Conservation (phyloP, 768 basidiomycete species). For the Mycena maculata region DNA sequence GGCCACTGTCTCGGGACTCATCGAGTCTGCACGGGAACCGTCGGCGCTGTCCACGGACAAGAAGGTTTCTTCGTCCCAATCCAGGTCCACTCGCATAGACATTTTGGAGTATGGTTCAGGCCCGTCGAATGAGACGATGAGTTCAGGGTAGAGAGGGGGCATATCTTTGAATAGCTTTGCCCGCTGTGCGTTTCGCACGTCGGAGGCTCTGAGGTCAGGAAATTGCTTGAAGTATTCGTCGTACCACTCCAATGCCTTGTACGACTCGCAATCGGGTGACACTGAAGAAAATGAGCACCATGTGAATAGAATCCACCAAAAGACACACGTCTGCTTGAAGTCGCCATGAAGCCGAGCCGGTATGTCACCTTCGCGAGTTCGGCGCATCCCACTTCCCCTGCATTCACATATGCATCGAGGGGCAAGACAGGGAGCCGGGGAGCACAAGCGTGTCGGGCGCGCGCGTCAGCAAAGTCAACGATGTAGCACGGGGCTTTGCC, state of each 20-base stretch:
- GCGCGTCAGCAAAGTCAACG: conserved; percentile 7
- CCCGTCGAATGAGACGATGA: not conserved
- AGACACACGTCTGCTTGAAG: not conserved
- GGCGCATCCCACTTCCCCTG: not conserved
- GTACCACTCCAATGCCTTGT: not conserved
- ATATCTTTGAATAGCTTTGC: not conserved
- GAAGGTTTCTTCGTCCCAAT: not conserved
- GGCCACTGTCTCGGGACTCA: not conserved
- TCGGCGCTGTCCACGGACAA: not conserved
- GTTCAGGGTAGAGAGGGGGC: not conserved
- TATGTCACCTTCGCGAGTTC: not conserved
- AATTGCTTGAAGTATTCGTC: not conserved
- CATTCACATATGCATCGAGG: not conserved
- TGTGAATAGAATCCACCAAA: not conserved
- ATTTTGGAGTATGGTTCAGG: not conserved
- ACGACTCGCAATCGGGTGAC: not conserved
- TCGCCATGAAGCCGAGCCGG: not conserved
- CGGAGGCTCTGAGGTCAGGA: not conserved
- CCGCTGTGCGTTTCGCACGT: not conserved
- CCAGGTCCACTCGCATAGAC: not conserved
- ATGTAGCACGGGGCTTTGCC: conserved; percentile 18
- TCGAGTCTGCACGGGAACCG: not conserved
- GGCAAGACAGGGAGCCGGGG: conserved; percentile 14
- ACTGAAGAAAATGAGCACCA: not conserved
- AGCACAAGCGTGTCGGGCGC: not conserved